Base-by-base conservation (phyloP, 331 rosid genomes). In the Arachis monticola region DNA sequence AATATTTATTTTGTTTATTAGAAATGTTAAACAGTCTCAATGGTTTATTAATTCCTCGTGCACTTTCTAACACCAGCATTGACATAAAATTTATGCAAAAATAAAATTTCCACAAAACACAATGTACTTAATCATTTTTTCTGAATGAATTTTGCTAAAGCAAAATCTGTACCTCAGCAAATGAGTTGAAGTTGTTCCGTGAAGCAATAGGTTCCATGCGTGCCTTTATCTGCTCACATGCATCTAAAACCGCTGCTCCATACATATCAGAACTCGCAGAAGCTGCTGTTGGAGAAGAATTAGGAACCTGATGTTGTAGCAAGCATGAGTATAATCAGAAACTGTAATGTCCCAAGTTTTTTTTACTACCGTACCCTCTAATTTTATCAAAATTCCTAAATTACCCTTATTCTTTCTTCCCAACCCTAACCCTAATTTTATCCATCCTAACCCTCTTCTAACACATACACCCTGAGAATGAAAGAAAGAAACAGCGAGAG, bases 181-280 rank as follows among this genome's bases (percentile, higher is more conserved):
- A 94, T 2, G 98, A 88, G 83, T 75, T 83, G 84, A 91, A 93
- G 69, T 68, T 90, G 41, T 77, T 71, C 47, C 57, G 84, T 52
- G 92, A 84, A 59, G 96, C 88, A 66, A 94, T 82, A 70, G 97
- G 97, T 74, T 90, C 85, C 96, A 92, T 94, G 9, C 93, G 94
- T 72, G 89, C 86, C 86, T 83, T 88, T 73, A 90, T 87, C 82
- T 94, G 84, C 80, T 94, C 96, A 78, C 97, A 94, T 40, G 99
- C 99, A 70, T 94, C 97, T 86, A 92, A 88, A 85, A 92, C 96
- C 1, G 97, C 97, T 74, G 91, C 93, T 73, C 99, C 99, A 80
- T 92, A 94, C 81, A 94, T 83, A 78, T 94, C 97, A 70, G 99
- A 94, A 85, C 97, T 94, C 4, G 97, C 97, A 77, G 99, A 94